Conservation (phyloP, 805 yeast species). For the Candida sithepensis region DNA sequence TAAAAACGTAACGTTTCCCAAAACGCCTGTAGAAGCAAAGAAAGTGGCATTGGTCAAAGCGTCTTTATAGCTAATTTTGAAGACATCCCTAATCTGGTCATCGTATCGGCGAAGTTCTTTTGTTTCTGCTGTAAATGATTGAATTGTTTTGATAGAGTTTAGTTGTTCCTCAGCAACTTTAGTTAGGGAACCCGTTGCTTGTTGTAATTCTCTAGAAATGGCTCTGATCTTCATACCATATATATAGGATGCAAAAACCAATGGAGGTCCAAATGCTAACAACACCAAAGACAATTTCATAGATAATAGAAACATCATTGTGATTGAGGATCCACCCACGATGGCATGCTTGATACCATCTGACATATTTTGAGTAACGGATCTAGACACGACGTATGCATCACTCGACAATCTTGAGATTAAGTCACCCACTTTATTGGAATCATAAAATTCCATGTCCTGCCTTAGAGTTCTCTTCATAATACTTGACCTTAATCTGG, state of each 20-base stretch:
- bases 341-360: slow-evolving; percentile 85
- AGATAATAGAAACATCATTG: slow-evolving; percentile 88
- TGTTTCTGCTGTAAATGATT: slow-evolving; percentile 84
- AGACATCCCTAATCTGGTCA: slow-evolving; percentile 60
- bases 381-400: slow-evolving; percentile 82
- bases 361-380: slow-evolving; percentile 83
- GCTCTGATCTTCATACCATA: slow-evolving; percentile 80
- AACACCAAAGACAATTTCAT: slow-evolving; percentile 75
- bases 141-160: slow-evolving; percentile 82
- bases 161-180: slow-evolving; percentile 91
- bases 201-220: slow-evolving; percentile 75
- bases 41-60: slow-evolving; percentile 77
- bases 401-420: slow-evolving; percentile 86
- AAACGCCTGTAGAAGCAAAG: slow-evolving; percentile 74
- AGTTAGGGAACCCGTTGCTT: slow-evolving; percentile 80
- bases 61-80: slow-evolving; percentile 72
- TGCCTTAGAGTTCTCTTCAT: slow-evolving; percentile 77
- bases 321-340: slow-evolving; percentile 77
- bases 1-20: slow-evolving; percentile 77
- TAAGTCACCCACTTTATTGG: slow-evolving; percentile 87
- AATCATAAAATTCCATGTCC: slow-evolving; percentile 87
- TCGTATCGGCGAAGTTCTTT: slow-evolving; percentile 76
- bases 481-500: slow-evolving; percentile 74
- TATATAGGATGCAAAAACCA: slow-evolving; percentile 72
- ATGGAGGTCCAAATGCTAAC: slow-evolving; percentile 79